Conservation (phyloP, 768 basidiomycete genomes). For the Russula emetica region DNA sequence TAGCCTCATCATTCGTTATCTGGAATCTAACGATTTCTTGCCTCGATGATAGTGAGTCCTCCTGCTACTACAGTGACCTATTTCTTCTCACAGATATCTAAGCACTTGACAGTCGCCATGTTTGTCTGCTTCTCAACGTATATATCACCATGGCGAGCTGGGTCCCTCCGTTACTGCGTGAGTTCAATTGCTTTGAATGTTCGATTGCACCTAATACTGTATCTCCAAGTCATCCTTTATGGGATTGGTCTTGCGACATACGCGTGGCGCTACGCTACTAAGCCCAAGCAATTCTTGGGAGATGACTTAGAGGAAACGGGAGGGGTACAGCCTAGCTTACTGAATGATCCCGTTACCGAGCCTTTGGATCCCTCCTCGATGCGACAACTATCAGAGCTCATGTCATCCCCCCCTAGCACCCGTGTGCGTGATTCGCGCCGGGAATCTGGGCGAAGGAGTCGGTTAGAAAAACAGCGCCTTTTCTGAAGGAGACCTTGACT, state of each 20-base stretch:
- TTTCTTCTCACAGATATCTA: neutral
- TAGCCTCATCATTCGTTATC: slow-evolving; percentile 41
- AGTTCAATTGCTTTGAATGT: neutral
- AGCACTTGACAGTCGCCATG: slow-evolving; percentile 41
- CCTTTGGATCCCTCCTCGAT: neutral
- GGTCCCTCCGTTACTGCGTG: slow-evolving; percentile 50
- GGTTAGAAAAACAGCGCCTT: slow-evolving; percentile 28
- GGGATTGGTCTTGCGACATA: slow-evolving; percentile 40
- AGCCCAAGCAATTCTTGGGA: neutral
- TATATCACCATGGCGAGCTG: slow-evolving; percentile 51
- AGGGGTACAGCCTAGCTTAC: neutral
- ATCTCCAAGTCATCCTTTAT: slow-evolving; percentile 42
- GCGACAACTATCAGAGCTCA: neutral
- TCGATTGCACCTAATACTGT: slow-evolving; percentile 7
- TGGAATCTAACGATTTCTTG: slow-evolving; percentile 46
- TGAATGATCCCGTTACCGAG: neutral
- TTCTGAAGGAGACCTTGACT: slow-evolving; percentile 12
- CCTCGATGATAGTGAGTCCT: slow-evolving; percentile 39
- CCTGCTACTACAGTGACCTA: neutral
- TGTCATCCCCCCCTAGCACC: slow-evolving; percentile 5
- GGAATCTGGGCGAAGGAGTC: slow-evolving; percentile 20
- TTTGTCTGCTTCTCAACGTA: slow-evolving; percentile 47
- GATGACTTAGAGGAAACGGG: slow-evolving; percentile 9
- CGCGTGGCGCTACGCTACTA: slow-evolving; percentile 35
- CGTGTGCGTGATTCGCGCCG: slow-evolving; percentile 1